Evolutionary conservation across 139 green algal species (phyloP).

Genomic region (Pleodorina starrii): DNA sequence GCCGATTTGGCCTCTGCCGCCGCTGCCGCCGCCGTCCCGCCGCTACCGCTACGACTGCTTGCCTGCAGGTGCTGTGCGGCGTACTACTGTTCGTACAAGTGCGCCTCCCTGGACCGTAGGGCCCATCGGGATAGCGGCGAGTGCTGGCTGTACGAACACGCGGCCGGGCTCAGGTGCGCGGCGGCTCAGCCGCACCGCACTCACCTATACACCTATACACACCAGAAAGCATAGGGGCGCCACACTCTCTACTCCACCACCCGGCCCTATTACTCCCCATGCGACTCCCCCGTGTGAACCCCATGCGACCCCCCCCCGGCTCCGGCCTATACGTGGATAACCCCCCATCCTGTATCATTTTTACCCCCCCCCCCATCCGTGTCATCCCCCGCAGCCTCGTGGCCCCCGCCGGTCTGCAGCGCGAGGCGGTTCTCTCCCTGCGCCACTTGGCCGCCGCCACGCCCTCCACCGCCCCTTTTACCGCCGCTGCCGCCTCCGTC

Average conservation of each 20-base stretch:
- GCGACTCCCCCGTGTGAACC: too few species aligned
- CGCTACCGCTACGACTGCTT: neutral
- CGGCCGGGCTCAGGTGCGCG: neutral
- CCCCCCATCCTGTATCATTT: neutral
- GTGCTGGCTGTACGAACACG: conserved; percentile 31
- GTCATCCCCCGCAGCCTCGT: conserved; percentile 6
- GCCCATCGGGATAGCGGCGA: conserved; percentile 42
- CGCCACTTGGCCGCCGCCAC: neutral
- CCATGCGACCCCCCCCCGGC: too few species aligned
- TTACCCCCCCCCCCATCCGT: too few species aligned
- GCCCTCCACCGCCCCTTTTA: neutral
- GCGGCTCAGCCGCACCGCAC: too few species aligned
- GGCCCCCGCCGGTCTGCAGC: neutral
- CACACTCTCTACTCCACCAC: too few species aligned
- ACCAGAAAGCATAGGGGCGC: too few species aligned
- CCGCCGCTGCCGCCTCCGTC: too few species aligned
- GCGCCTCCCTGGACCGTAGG: neutral
- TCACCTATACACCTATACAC: too few species aligned
- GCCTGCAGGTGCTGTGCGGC: conserved; percentile 15
- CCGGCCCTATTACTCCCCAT: too few species aligned
- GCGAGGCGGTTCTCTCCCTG: conserved; percentile 22
- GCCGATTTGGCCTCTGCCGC: too few species aligned
- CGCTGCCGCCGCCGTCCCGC: neutral
- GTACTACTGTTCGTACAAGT: conserved; percentile 41
- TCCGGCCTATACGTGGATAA: too few species aligned